Evolutionary conservation across 164 flowering plant species (phyloP).

Genomic region (Vitis cinerea): DNA sequence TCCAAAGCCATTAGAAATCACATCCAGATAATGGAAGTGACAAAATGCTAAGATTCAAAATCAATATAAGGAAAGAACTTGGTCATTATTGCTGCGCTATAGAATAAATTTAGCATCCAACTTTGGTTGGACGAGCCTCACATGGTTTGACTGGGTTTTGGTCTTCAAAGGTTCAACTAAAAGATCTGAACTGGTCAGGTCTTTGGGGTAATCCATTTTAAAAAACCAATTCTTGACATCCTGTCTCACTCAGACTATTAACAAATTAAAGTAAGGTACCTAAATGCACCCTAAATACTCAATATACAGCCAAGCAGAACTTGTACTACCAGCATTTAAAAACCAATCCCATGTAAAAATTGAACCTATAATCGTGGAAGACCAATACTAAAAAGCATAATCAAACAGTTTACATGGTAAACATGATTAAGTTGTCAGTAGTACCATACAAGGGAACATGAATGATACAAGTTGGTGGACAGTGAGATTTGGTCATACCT

Average conservation of each 20-base stretch:
- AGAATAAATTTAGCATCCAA: not conserved
- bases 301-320: too few species aligned
- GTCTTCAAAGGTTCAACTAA: too few species aligned
- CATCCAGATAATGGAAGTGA: not conserved
- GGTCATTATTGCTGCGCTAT: not conserved
- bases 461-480: not conserved
- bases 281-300: too few species aligned
- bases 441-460: not conserved
- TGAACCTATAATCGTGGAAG: not conserved
- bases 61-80: not conserved
- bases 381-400: not conserved
- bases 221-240: not conserved
- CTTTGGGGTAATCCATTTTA: too few species aligned
- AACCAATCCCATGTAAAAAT: too few species aligned
- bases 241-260: too few species aligned
- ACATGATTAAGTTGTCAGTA: not conserved
- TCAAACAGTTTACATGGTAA: not conserved
- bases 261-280: too few species aligned
- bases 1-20: not conserved
- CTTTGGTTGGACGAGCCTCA: not conserved
- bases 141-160: not conserved
- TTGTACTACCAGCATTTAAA: too few species aligned
- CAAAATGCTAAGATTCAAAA: not conserved
- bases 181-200: too few species aligned
- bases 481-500: slow-evolving; percentile 23